Base-by-base conservation (phyloP, 208 protist species). In the Trypanosoma lewisi region DNA sequence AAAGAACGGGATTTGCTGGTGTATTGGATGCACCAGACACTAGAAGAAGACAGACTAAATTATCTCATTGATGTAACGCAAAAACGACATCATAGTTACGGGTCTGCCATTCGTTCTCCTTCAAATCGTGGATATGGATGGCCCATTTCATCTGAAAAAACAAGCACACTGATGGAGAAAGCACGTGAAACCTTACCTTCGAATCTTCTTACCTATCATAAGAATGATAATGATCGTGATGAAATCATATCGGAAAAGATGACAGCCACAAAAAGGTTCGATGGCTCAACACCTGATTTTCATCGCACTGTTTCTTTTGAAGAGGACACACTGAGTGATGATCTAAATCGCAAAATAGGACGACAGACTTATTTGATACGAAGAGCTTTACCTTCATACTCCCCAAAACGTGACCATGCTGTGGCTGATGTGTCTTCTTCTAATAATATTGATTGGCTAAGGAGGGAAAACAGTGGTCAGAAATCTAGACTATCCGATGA, bases 1-100 rank as follows among this genome's bases (percentile, higher is more conserved):
- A 75, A 61, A 21, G 81, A 87, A 51, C 58, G 85, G 2, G 45
- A 50, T n/a, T 73, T 85, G 16, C 53, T 86, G 5, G 11, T 44
- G 14, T 70, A 58, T 60, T 83, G 70, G 71, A 65, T 63, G n/a
- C 56, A 45, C n/a, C 74, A 84, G 48, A 82, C 61, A 28, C 63
- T 69, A 60, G 68, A 74, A 63, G 77, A 83, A 51, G 67, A 59
- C 6, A 45, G 58, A 16, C 50, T 85, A 9, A 69, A 57, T 0
- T 62, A 63, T 11, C 33, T 70, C 41, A 54, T 70, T 57, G 49
- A 57, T 44, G 31, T 4, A 45, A 67, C 69, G 19, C 36, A 69
- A 39, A 31, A 23, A 62, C 39, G 61, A 17, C 50, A 62, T 8
- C 28, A 45, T 21, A 33, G n/a, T 47, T 23, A 0, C 45, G 44